Evolutionary conservation across 1,139 yeast species (phyloP).

Genomic region (Suhomyces kunorum): DNA sequence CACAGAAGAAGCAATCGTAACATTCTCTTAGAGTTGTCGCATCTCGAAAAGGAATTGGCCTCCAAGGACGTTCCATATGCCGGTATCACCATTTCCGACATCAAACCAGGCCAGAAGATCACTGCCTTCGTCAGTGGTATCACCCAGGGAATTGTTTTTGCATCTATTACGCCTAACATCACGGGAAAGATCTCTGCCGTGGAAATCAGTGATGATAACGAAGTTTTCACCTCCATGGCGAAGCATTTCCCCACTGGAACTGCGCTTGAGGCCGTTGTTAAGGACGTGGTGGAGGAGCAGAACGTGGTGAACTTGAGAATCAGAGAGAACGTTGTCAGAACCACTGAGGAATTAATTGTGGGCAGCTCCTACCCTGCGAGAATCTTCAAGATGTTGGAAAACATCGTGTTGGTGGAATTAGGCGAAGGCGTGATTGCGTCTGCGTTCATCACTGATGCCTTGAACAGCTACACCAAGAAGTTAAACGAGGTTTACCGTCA

Average conservation of each 20-base stretch:
- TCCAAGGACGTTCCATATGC: constrained; percentile 23
- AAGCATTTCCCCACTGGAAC: constrained; percentile 67
- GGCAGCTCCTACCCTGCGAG: constrained; percentile 68
- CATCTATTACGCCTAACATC: constrained; percentile 66
- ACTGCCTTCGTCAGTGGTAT: constrained; percentile 56
- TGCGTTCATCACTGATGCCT: constrained; percentile 75
- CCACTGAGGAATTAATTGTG: constrained; percentile 53
- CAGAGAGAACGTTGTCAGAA: constrained; percentile 43
- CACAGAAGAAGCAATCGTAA: constrained; percentile 56
- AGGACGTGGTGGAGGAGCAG: constrained; percentile 54
- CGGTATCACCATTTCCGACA: constrained; percentile 38
- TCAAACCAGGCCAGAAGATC: constrained; percentile 46
- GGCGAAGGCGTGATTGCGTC: constrained; percentile 64
- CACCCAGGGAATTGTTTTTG: constrained; percentile 61
- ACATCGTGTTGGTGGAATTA: constrained; percentile 65
- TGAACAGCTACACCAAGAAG: constrained; percentile 64
- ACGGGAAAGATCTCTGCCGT: constrained; percentile 68
- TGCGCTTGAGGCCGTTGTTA: constrained; percentile 62
- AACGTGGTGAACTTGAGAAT: constrained; percentile 53
- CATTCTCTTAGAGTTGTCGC: constrained; percentile 65
- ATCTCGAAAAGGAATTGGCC: constrained; percentile 39
- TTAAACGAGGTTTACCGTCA: constrained; percentile 53
- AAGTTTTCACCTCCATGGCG: constrained; percentile 52
- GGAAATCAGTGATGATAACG: constrained; percentile 62
- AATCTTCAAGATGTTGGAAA: constrained; percentile 61